Evolutionary conservation across 2,329 filamentous ascomycete species (phyloP), one percentile per base, ranked within the genome.

Genomic region (Canariomyces notabilis): DNA sequence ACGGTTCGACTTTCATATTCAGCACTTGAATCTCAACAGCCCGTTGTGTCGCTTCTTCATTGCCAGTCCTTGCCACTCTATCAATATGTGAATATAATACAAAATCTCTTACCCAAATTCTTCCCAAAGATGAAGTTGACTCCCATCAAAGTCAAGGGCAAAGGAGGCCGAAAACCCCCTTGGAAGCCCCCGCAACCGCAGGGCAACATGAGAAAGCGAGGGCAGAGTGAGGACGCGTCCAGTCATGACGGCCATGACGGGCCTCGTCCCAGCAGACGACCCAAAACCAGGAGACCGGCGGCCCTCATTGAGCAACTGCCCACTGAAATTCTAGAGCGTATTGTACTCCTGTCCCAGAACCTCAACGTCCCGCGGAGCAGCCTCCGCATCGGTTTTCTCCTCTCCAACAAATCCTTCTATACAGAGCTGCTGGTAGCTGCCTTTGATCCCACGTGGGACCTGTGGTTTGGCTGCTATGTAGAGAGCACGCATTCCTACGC

Each of bases 271-370:
- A n/a, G 29, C 7, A 37, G 26, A 11, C 46, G 48, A 9, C 21
- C 45, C 46, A 51, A 48, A 42, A 42, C 45, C 33, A 58, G 44
- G 42, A 54, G 54, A 12, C 58, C 55, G 20, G 55, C 62, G 2
- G 58, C 19, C 39, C 41, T 39, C 11, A 50, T 70, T 35, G 62
- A 60, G 50, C 52, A 59, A 11, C 61, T 80, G 7, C 77, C 77
- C 0, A 57, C 70, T 6, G 77, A 80, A 58, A 64, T 80, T 19
- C 66, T 80, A 11, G 74, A 79, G 56, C 64, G 51, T 23, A 77
- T 81, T 38, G 71, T 79, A 44, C 60, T 75, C 51, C 61, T 72
- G 42, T 77, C 75, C 39, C 58, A 62, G 50, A 79, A 76, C 51
- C 50, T 74, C 37, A 65, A 70, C 41, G 64, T 81, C 1, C 67